A percentile compares a stretch with the other conserved stretches of the same genome.
phyloP scores from a whole-genome alignment of 1,284 basidiomycete species.

The Moesziomyces parantarcticus region DNA sequence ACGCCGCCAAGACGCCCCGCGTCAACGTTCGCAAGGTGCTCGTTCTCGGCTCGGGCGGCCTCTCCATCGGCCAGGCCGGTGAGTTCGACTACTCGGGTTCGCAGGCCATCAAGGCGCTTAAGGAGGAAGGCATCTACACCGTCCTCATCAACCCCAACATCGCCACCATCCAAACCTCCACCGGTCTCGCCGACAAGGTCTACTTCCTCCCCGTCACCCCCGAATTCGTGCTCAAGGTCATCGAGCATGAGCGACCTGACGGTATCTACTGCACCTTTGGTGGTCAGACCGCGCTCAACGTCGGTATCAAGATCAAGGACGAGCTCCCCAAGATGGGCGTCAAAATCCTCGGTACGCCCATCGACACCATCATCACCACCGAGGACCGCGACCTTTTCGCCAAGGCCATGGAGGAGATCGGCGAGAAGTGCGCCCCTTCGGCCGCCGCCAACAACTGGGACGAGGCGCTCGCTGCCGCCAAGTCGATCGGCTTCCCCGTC shows the following conservation, averaged over 20 bases:
- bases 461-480: constrained; percentile 86
- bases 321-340: constrained; percentile 85
- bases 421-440: constrained; percentile 90
- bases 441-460: constrained; percentile 79
- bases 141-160: constrained; percentile 98
- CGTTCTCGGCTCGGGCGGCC: constrained; percentile 95
- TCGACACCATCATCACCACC: constrained; percentile 95
- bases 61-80: constrained; percentile 97
- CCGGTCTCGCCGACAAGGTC: constrained; percentile 97
- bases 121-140: constrained; percentile 98
- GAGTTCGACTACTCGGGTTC: constrained; percentile 99
- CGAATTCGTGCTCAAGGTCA: constrained; percentile 96
- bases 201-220: constrained; percentile 98
- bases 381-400: constrained; percentile 97
- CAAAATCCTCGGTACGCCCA: constrained; percentile 93
- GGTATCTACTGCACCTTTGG: constrained; percentile 99
- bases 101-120: constrained; percentile 98
- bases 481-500: constrained; percentile 91
- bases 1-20: constrained; percentile 80
- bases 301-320: constrained; percentile 96
- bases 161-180: constrained; percentile 98
- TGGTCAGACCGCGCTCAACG: constrained; percentile 95
- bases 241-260: constrained; percentile 97
- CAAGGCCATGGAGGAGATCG: constrained; percentile 93
- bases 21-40: constrained; percentile 89